Conservation (phyloP, 2,329 filamentous ascomycete species). For the Nemania sp. region DNA sequence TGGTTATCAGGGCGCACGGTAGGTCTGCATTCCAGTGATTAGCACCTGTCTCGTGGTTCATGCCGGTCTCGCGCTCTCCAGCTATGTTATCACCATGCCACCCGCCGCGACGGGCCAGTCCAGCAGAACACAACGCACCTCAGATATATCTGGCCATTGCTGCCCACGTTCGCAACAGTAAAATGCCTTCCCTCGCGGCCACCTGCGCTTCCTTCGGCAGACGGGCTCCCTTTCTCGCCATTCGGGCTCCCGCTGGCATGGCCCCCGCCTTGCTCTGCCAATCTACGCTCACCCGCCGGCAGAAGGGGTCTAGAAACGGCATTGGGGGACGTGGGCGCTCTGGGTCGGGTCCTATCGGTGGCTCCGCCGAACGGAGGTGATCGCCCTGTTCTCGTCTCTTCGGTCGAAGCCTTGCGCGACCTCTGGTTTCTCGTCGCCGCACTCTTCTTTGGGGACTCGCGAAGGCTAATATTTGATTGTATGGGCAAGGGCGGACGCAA, state of each 20-base stretch:
- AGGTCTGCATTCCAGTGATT: slow-evolving; percentile 50
- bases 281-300: slow-evolving; percentile 35
- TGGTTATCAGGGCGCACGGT: slow-evolving; percentile 65
- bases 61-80: neutral
- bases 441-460: slow-evolving; percentile 31
- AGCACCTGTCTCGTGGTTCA: slow-evolving; percentile 19
- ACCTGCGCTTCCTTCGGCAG: slow-evolving; percentile 64
- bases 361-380: slow-evolving; percentile 31
- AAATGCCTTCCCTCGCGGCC: slow-evolving; percentile 73
- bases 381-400: slow-evolving; percentile 32
- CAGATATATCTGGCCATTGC: slow-evolving; percentile 81
- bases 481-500: slow-evolving; percentile 32
- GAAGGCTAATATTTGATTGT: slow-evolving; percentile 34
- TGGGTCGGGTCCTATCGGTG: slow-evolving; percentile 29
- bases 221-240: slow-evolving; percentile 58
- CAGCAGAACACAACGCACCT: slow-evolving; percentile 66
- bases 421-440: slow-evolving; percentile 32
- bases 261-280: slow-evolving; percentile 38
- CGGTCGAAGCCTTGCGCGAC: slow-evolving; percentile 24
- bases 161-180: slow-evolving; percentile 79
- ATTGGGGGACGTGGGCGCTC: slow-evolving; percentile 32
- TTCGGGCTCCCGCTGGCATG: slow-evolving; percentile 58
- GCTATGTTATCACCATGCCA: neutral
- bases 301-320: slow-evolving; percentile 36
- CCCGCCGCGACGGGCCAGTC: neutral